phyloP scores from a whole-genome alignment of 192 early-diverging fungal species.

The Oehlia diaphana region DNA sequence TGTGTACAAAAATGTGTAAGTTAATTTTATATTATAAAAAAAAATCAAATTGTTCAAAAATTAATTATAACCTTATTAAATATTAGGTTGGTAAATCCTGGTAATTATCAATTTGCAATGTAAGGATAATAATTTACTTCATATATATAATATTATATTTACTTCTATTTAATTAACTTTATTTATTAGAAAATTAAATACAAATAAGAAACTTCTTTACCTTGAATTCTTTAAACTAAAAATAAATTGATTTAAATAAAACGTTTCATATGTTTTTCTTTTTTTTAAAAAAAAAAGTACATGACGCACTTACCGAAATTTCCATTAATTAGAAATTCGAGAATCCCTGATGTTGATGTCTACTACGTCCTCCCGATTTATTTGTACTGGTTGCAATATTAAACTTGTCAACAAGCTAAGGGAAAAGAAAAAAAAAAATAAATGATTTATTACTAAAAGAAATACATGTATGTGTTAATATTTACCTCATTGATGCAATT shows the following conservation, averaged over 20 bases:
- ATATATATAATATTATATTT: too few relatives aligned
- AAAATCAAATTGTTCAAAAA: too few relatives aligned
- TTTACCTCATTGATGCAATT: slow-evolving; percentile 64
- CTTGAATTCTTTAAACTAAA: too few relatives aligned
- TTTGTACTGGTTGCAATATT: slow-evolving; percentile 23
- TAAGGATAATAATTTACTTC: too few relatives aligned
- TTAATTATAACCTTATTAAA: neutral
- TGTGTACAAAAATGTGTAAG: slow-evolving; percentile 13
- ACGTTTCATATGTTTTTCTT: too few relatives aligned
- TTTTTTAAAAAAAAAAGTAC: neutral
- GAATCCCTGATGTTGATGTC: slow-evolving; percentile 22
- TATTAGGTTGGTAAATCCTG: neutral
- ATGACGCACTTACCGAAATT: neutral
- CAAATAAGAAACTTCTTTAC: too few relatives aligned
- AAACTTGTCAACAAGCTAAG: slow-evolving; percentile 27
- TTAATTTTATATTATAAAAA: neutral
- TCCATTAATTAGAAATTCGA: neutral
- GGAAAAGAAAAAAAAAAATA: neutral
- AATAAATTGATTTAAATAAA: too few relatives aligned
- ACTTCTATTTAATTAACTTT: too few relatives aligned
- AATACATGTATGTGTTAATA: neutral
- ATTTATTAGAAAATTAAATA: too few relatives aligned
- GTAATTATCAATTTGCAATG: neutral
- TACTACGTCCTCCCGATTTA: neutral
- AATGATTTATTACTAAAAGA: neutral